phyloP scores from a whole-genome alignment of 2,329 filamentous ascomycete species.

The Arthrinium puccinioides region DNA sequence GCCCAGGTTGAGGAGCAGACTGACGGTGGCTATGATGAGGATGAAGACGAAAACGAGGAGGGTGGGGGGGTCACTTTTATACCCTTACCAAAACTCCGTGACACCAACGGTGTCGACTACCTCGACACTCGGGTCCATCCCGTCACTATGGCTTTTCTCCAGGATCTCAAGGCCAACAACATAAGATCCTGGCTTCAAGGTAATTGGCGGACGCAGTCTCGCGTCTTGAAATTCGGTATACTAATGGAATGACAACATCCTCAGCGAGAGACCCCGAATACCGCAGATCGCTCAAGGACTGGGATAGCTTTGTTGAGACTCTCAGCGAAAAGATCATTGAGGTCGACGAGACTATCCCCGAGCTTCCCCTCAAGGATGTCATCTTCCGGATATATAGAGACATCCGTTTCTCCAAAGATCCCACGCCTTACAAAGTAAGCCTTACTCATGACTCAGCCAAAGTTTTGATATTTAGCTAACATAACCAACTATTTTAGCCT shows the following conservation, averaged over 20 bases:
- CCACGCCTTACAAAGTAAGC: constrained; percentile 78
- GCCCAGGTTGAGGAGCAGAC: not conserved
- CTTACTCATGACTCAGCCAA: not conserved
- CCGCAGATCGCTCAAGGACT: constrained; percentile 71
- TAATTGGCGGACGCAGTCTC: constrained; percentile 15
- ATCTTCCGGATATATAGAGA: constrained; percentile 86
- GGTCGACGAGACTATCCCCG: constrained; percentile 74
- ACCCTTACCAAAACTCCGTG: constrained; percentile 32
- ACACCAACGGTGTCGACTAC: constrained; percentile 37
- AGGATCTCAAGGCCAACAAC: constrained; percentile 54
- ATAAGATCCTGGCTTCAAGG: constrained; percentile 51
- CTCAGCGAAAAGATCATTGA: constrained; percentile 65
- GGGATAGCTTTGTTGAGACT: constrained; percentile 68
- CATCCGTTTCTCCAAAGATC: constrained; percentile 75
- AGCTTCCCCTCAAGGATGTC: constrained; percentile 78
- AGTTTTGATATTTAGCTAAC: too few species aligned
- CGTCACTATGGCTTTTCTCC: constrained; percentile 51
- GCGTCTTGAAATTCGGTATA: constrained; percentile 4
- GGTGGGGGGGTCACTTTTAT: constrained; percentile 33
- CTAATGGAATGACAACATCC: not conserved
- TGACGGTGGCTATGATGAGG: constrained; percentile 8
- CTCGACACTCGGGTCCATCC: constrained; percentile 44
- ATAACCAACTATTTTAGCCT: constrained; percentile 48
- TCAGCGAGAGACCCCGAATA: constrained; percentile 75
- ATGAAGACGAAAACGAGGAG: constrained; percentile 19